A percentile compares a stretch with the other conserved stretches of the same genome.
These are phyloP conservation scores for Micractinium sp. DNA, from an alignment of 139 green algal species.

Conservation along the genomic window DNA sequence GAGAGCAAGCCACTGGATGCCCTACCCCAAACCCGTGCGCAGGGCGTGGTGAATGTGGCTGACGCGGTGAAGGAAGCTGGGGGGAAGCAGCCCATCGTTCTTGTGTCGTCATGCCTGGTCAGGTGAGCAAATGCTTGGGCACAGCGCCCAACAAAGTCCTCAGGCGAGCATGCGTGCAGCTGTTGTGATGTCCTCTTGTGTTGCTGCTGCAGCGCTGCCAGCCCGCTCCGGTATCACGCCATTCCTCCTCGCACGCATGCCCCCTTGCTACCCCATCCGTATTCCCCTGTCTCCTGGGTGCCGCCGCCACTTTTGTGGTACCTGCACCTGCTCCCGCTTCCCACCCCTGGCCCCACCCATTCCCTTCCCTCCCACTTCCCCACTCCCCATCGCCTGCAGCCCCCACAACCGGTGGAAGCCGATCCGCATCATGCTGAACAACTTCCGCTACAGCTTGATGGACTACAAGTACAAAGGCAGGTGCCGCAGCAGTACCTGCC, in stretches of 20 bases:
- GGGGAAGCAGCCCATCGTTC: slow-evolving; percentile 51
- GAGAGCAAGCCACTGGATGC: no score
- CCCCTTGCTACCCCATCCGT: no score
- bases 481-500: not conserved
- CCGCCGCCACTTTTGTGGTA: no score
- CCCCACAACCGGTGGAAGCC: slow-evolving; percentile 67
- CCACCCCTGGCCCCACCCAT: no score
- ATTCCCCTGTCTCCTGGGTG: no score
- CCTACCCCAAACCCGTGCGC: not conserved
- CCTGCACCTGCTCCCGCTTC: no score
- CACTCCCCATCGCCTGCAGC: not conserved
- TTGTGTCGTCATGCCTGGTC: slow-evolving; percentile 70
- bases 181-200: not conserved
- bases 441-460: slow-evolving; percentile 76
- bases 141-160: not conserved
- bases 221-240: no score
- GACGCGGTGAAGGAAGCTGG: slow-evolving; percentile 41
- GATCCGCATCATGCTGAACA: slow-evolving; percentile 78
- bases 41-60: slow-evolving; percentile 65
- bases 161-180: not conserved
- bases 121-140: not conserved
- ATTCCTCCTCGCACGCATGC: no score
- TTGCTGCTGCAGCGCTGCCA: not conserved
- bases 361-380: no score
- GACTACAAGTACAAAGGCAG: slow-evolving; percentile 73